Evolutionary conservation across 352 stramenopile genomes (phyloP).

Genomic region (Phytophthora citrophthora): DNA sequence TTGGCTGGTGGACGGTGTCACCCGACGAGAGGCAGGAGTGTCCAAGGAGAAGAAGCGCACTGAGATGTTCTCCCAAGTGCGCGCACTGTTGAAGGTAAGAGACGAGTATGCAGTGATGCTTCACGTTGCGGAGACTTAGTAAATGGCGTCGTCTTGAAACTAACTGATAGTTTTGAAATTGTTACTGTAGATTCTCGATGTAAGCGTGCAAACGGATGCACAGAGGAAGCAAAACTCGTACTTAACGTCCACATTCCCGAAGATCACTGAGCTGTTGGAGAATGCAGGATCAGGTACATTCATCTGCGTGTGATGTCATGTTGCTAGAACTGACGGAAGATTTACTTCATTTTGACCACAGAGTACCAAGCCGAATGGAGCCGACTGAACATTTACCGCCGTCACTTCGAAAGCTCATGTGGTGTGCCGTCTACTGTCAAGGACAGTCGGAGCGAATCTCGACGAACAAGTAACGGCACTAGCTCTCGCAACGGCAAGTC

Average conservation of each 20-base stretch:
- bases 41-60: constrained; percentile 70
- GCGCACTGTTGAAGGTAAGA: constrained; percentile 66
- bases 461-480: constrained; percentile 23
- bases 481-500: constrained; percentile 20
- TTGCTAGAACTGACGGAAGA: neutral
- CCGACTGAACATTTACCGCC: constrained; percentile 77
- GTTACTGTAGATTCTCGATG: constrained; percentile 61
- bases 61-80: constrained; percentile 83
- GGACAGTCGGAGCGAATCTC: constrained; percentile 32
- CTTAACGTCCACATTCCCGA: constrained; percentile 61
- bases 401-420: constrained; percentile 81
- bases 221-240: constrained; percentile 74
- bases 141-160: neutral
- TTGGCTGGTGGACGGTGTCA: constrained; percentile 62
- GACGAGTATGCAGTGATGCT: neutral
- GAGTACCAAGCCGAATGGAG: constrained; percentile 78
- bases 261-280: constrained; percentile 71
- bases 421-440: constrained; percentile 62
- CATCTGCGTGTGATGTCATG: neutral
- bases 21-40: constrained; percentile 42
- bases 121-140: neutral
- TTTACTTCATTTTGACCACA: constrained; percentile 15
- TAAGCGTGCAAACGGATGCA: constrained; percentile 72
- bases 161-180: constrained; percentile 10
- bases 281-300: constrained; percentile 59